Conservation (phyloP, 306 rosid genomes). For the Ziziphus jujuba region DNA sequence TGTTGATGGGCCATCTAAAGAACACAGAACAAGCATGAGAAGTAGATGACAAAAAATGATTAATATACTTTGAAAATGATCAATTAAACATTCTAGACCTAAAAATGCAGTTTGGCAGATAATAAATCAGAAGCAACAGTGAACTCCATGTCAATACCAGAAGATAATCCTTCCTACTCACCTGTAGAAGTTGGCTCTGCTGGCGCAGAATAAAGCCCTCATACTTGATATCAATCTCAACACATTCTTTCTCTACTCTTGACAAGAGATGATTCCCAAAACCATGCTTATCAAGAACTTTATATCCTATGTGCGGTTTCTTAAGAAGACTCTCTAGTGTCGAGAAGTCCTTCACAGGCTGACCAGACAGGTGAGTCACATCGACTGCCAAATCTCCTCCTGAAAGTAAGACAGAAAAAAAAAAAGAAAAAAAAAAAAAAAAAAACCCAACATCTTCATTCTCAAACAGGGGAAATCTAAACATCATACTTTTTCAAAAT, state of each 20-base stretch:
- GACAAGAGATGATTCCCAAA: conserved; percentile 63
- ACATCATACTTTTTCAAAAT: background rate
- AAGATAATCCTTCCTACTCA: conserved; percentile 21
- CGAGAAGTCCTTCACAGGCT: conserved; percentile 80
- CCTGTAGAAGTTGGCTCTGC: conserved; percentile 92
- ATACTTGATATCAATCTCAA: conserved; percentile 90
- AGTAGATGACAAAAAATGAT: conserved; percentile 5
- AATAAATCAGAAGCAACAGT: background rate
- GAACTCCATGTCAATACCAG: background rate
- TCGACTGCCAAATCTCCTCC: conserved; percentile 89
- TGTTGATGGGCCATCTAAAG: conserved; percentile 81
- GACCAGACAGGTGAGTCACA: conserved; percentile 60
- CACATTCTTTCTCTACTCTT: conserved; percentile 80
- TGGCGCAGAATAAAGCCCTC: conserved; percentile 95
- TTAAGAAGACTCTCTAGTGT: conserved; percentile 94
- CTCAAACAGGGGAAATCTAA: background rate
- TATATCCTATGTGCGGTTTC: conserved; percentile 88
- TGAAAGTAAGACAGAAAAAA: conserved; percentile 30
- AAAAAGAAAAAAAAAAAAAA: too few relatives aligned
- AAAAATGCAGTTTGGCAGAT: background rate
- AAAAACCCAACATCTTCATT: background rate
- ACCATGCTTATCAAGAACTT: conserved; percentile 78
- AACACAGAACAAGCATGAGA: conserved; percentile 23
- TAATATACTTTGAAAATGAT: conserved; percentile 4
- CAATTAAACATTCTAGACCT: background rate